Base-by-base conservation (phyloP, 805 yeast species). In the Millerago galiae region DNA sequence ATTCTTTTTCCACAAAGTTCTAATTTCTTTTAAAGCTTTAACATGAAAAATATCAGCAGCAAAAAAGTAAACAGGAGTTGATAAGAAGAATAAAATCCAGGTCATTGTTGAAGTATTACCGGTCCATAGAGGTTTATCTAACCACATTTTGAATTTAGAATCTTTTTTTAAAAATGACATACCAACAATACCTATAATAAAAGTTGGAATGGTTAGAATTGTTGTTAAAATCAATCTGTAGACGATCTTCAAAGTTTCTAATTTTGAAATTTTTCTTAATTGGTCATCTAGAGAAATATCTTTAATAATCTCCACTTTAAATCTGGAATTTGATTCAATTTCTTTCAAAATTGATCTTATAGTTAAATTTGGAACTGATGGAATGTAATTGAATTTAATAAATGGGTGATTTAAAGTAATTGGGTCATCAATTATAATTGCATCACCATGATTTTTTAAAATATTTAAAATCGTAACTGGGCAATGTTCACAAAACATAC, bases 1-100 rank as follows among this genome's bases (percentile, higher is more conserved):
- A 30, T 72, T 73, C 34, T 68, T 66, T 13, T 64, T 55, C 85
- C 87, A 83, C 26, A 83, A 56, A 3, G 77, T 65, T 42, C 67
- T 54, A 2, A 83, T 49, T 53, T 83, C 91, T 39, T 71, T 71
- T 25, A 77, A 12, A 0, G 91, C 85, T 53, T 83, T 84, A 12
- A 64, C 51, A 52, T 84, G 93, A 62, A 83, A 84, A 2, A 80
- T 69, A 53, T 79, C 85, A 18, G 85, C 90, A 1, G 85, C 82
- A 58, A 77, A 79, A 54, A 84, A 80, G 54, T 81, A 84, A 1
- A 82, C 81, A 0, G 89, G 88, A 0, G 91, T 80, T 36, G 89
- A 71, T 42, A 83, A 60, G 34, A 79, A 59, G 44, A 84, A 70
- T 41, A 83, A 60, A 7, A 79, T 70, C 87, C 89, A 81, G n/a